These are phyloP conservation scores for Dendrobium huoshanense DNA, from an alignment of 106 monocot species.

Conservation along the genomic window DNA sequence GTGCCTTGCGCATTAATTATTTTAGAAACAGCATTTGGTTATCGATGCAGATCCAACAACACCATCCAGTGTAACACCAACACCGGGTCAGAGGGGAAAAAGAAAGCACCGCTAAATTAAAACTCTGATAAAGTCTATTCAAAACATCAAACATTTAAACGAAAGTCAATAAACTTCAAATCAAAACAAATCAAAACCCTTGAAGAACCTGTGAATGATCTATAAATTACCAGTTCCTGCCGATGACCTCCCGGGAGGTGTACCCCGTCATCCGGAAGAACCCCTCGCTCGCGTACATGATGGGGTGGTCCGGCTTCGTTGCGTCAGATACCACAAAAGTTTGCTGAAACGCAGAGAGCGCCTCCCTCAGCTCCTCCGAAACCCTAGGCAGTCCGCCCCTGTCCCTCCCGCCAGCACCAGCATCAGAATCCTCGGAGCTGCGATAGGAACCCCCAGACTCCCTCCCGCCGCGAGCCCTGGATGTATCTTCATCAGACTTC, in stretches of 20 bases:
- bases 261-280: constrained; percentile 97
- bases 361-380: constrained; percentile 86
- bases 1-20: not conserved
- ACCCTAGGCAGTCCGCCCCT: constrained; percentile 48
- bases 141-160: not conserved
- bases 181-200: not conserved
- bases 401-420: constrained; percentile 13
- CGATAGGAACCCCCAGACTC: constrained; percentile 37
- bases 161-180: not conserved
- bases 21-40: not conserved
- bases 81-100: not conserved
- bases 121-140: no score
- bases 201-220: not conserved
- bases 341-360: constrained; percentile 93
- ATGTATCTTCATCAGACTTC: constrained; percentile 38
- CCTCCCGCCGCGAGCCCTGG: constrained; percentile 9
- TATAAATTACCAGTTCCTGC: constrained; percentile 66
- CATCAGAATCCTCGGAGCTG: constrained; percentile 61
- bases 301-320: constrained; percentile 62
- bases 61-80: not conserved
- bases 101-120: no score
- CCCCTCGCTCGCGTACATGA: constrained; percentile 95
- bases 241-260: constrained; percentile 78
- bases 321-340: constrained; percentile 96
- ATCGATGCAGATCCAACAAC: not conserved